Conservation (phyloP, 2,329 filamentous ascomycete species). For the Tolypocladium endophyticum region DNA sequence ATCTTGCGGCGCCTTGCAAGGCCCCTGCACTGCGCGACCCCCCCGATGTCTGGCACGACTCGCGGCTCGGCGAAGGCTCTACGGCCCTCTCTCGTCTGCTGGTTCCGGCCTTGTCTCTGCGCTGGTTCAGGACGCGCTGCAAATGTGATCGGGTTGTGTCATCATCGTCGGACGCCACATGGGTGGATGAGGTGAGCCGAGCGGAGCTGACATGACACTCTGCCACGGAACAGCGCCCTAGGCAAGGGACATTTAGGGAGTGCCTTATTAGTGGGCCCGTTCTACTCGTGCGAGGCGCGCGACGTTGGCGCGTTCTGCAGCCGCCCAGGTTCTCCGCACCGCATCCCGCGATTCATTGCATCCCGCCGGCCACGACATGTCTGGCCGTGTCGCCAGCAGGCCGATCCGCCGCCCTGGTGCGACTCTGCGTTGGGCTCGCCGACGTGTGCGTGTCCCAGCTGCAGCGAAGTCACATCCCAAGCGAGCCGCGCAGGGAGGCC, state of each 20-base stretch:
- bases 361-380: not conserved
- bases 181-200: not conserved
- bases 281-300: not conserved
- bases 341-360: not conserved
- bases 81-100: not conserved
- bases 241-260: too few species aligned
- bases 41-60: not conserved
- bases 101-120: not conserved
- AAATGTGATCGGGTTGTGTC: not conserved
- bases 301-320: not conserved
- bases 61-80: too few species aligned
- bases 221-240: not conserved
- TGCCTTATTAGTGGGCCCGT: too few species aligned
- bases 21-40: not conserved
- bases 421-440: not conserved
- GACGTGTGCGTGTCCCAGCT: not conserved
- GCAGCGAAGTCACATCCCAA: not conserved
- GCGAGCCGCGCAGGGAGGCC: not conserved
- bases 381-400: too few species aligned
- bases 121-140: not conserved
- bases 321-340: not conserved
- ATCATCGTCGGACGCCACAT: not conserved
- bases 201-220: not conserved
- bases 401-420: not conserved
- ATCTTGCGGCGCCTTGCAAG: too few species aligned